A percentile compares a stretch with the other conserved stretches of the same genome.
Conservation (phyloP, 768 basidiomycete genomes). For the Russula dissimulans region DNA sequence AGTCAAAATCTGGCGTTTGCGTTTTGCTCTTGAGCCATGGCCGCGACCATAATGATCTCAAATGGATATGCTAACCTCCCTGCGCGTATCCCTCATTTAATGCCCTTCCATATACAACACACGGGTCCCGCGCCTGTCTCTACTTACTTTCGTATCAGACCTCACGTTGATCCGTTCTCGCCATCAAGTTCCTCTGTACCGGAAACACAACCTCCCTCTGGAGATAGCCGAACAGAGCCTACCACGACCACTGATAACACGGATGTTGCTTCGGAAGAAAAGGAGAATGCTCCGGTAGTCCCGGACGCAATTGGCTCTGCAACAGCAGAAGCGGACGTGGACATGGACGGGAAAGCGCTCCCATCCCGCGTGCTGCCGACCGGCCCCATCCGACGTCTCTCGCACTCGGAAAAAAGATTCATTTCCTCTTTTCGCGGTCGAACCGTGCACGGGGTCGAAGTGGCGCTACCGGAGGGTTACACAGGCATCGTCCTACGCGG, state of each 20-base stretch:
- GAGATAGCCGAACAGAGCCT: not conserved
- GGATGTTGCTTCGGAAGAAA: not conserved
- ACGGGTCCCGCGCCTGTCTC: conserved; percentile 64
- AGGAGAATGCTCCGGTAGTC: not conserved
- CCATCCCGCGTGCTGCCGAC: not conserved
- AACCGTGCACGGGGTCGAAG: conserved; percentile 55
- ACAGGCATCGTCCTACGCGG: conserved; percentile 50
- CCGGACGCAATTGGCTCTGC: not conserved
- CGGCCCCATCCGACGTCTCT: conserved; percentile 4
- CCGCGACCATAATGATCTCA: not conserved
- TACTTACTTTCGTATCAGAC: conserved; percentile 57
- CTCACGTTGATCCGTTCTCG: conserved; percentile 19
- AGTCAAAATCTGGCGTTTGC: not conserved
- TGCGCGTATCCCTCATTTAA: conserved; percentile 44
- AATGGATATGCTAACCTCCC: not conserved
- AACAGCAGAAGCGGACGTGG: not conserved
- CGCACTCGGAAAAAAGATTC: conserved; percentile 30
- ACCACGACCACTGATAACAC: not conserved
- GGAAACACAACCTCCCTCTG: not conserved
- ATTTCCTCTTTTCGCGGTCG: conserved; percentile 68
- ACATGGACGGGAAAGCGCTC: not conserved
- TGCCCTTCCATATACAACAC: conserved; percentile 76
- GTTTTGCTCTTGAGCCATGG: not conserved
- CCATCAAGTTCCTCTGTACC: conserved; percentile 1
- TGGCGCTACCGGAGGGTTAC: conserved; percentile 59